A percentile compares a stretch with the other conserved stretches of the same genome.
These are phyloP conservation scores for Verticillium tricorpus DNA, from an alignment of 2,329 filamentous ascomycete species.

Conservation along the genomic window DNA sequence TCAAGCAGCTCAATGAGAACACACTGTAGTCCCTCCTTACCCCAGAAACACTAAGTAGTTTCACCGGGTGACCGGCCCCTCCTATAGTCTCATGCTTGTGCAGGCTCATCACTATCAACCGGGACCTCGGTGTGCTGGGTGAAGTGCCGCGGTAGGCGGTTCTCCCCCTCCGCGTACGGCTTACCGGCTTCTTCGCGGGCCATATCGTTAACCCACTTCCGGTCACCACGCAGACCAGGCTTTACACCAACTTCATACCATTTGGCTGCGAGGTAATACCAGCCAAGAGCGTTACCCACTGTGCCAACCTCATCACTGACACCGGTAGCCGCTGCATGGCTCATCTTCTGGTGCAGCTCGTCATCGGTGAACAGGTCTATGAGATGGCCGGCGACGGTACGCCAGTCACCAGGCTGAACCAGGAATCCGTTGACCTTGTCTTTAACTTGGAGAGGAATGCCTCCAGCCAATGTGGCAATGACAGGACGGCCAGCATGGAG, in stretches of 20 bases:
- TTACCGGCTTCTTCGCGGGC: slow-evolving; percentile 60
- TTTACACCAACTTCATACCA: slow-evolving; percentile 50
- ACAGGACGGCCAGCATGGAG: slow-evolving; percentile 75
- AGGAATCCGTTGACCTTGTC: slow-evolving; percentile 69
- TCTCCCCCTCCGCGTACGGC: slow-evolving; percentile 55
- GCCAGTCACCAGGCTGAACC: slow-evolving; percentile 65
- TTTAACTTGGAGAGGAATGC: slow-evolving; percentile 74
- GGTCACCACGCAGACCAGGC: slow-evolving; percentile 50
- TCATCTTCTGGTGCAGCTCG: slow-evolving; percentile 63
- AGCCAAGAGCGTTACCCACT: slow-evolving; percentile 70
- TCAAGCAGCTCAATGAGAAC: too few relatives aligned
- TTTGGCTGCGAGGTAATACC: slow-evolving; percentile 72
- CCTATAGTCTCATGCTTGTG: background rate
- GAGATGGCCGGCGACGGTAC: slow-evolving; percentile 64
- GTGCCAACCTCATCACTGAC: slow-evolving; percentile 81
- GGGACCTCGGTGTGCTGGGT: slow-evolving; percentile 24
- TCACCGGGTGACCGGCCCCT: too few relatives aligned
- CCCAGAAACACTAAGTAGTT: too few relatives aligned
- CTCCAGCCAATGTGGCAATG: slow-evolving; percentile 71
- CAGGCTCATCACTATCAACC: background rate
- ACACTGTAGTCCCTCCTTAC: too few relatives aligned
- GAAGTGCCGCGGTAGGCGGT: slow-evolving; percentile 49
- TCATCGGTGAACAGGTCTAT: slow-evolving; percentile 62
- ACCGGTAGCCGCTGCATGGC: slow-evolving; percentile 54
- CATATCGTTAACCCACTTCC: slow-evolving; percentile 70